Conservation (phyloP, 169 alveolate genomes). For the Theileria parva region DNA sequence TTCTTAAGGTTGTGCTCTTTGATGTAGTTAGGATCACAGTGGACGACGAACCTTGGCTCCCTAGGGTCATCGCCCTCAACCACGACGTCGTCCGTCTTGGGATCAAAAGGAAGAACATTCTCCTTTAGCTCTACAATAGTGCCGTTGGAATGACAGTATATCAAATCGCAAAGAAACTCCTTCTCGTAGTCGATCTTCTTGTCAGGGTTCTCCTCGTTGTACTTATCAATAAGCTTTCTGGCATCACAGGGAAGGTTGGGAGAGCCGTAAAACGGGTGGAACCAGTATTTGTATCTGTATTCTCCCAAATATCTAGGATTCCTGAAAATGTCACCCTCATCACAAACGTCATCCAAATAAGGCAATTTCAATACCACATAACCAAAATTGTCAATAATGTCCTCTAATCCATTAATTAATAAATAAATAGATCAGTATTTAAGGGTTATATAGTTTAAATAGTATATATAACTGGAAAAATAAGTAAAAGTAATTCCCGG, state of each 20-base stretch:
- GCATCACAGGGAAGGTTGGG: slow-evolving; percentile 69
- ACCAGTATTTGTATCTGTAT: slow-evolving; percentile 68
- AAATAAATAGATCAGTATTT: neutral
- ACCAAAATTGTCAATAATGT: neutral
- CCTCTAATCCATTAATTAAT: neutral
- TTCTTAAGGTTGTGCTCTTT: slow-evolving; percentile 55
- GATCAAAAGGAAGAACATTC: slow-evolving; percentile 42
- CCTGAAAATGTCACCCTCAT: slow-evolving; percentile 75
- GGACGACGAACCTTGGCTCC: slow-evolving; percentile 65
- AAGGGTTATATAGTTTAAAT: neutral
- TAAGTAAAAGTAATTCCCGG: too few relatives aligned
- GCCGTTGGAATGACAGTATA: slow-evolving; percentile 78
- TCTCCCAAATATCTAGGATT: slow-evolving; percentile 73
- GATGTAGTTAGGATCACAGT: slow-evolving; percentile 45
- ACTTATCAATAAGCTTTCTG: slow-evolving; percentile 61
- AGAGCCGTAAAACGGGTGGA: slow-evolving; percentile 72
- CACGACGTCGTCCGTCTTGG: slow-evolving; percentile 41
- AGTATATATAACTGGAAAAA: neutral
- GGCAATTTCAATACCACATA: slow-evolving; percentile 25
- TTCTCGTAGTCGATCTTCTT: slow-evolving; percentile 64
- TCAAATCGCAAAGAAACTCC: slow-evolving; percentile 62
- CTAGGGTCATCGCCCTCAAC: slow-evolving; percentile 62
- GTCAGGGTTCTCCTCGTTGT: slow-evolving; percentile 68
- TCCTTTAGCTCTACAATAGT: slow-evolving; percentile 76
- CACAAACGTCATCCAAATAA: slow-evolving; percentile 72